Base-by-base conservation (phyloP, 768 basidiomycete species). In the Suillus variegatus region DNA sequence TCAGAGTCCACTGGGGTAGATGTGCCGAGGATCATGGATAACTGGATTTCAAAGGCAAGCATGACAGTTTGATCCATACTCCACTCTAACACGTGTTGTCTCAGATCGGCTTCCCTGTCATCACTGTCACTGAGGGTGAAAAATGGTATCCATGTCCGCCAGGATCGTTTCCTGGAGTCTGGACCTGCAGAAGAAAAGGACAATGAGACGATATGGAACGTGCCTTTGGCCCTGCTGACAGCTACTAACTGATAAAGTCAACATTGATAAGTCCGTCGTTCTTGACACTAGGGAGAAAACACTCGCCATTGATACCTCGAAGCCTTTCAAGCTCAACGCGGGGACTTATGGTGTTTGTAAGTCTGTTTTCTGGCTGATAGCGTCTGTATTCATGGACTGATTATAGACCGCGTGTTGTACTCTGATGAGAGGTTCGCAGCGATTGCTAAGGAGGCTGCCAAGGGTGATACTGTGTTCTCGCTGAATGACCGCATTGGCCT, bases 121-220 rank as follows among this genome's bases (percentile, higher is more conserved):
- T 99, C 63, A 91, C 88, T 40, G 93, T 99, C 54, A 90, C 87
- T 2, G 95, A 98, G 77, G 85, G 82, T 14, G 75, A 81, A 1
- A 1, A 85, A 83, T 52, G 90, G 90, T 12, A 88, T 99, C 70
- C 84, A 82, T 64, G 83, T 99, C 62, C 87, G 88, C 41, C 97
- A 99, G 78, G 93, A 97, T 74, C 85, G 97, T 22, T 99, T 97
- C 85, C 81, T 99, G 56, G 91, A 93, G 73, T 92, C 90, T 0
- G 96, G 95, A 0, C 85, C 84, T 66, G 88, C 87, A 10, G 86
- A 89, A 71, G 85, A 86, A 12, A 86, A 93, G 73, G 93, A 97
- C 65, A 94, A 97, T 70, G 81, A 94, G 75, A 96, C 93, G 2
- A 82, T 93, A 65, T 98, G 96, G 96, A 91, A 67, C 74, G 67